Base-by-base conservation (phyloP, 768 basidiomycete species). In the Hysterangium stoloniferum region DNA sequence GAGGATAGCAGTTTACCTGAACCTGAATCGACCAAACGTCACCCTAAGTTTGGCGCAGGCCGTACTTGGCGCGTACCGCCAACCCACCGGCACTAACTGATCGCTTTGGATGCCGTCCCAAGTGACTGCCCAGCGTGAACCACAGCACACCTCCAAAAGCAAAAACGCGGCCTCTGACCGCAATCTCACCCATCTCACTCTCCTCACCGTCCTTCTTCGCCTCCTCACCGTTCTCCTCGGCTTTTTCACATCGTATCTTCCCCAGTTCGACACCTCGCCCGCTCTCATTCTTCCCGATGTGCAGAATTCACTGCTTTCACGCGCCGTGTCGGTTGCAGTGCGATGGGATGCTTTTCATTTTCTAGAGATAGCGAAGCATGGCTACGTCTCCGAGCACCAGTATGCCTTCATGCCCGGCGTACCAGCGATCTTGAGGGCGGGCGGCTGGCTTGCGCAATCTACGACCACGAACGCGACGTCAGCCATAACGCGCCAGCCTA, bases 261-360 rank as follows among this genome's bases (percentile, higher is more conserved):
- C 48, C 36, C 20, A 17, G 2, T 50, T 50, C 48, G 48, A 50
- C 17, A 27, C 48, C 17, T 50, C 48, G 1, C 19, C 48, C 13
- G 25, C 29, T 29, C n/a, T 50, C 38, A 8, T 50, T 8, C 20
- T 31, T 17, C 22, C 24, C 12, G 40, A 40, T 20, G 45, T 9
- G 15, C 15, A 17, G 25, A 29, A 19, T 28, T 40, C 37, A 19
- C 13, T 50, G 3, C n/a, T 29, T 20, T 19, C 19, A 20, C 36
- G 48, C 38, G 38, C n/a, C 12, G 25, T 28, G 7, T 27, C 28
- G 24, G 31, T 28, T 17, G 29, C 48, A 7, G 68, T 92, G 8
- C 79, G 92, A 57, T 99, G 95, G 96, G 95, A 98, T 61, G 72
- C 73, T 2, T 75, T 97, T 56, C 84, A 96, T 65, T 97, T 92